Evolutionary conservation across 2,329 filamentous ascomycete species (phyloP).

Genomic region (Colletotrichum eremochloae): DNA sequence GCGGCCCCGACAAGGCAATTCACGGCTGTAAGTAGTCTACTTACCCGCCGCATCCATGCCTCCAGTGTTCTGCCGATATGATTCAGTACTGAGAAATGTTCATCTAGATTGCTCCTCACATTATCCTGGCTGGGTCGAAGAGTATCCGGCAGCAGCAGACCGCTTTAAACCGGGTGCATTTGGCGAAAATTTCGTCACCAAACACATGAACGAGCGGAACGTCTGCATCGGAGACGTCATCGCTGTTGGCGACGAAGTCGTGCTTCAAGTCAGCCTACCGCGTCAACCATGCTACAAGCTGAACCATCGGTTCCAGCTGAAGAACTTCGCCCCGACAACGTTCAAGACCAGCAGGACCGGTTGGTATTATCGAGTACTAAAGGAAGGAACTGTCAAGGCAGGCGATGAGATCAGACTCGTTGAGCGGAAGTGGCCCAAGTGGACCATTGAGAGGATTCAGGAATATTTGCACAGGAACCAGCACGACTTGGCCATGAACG

Average conservation of each 20-base stretch:
- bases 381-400: constrained; percentile 64
- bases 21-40: constrained; percentile 63
- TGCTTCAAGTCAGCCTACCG: constrained; percentile 72
- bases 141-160: constrained; percentile 64
- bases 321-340: constrained; percentile 71
- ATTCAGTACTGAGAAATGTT: neutral
- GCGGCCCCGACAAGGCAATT: constrained; percentile 73
- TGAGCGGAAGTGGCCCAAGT: constrained; percentile 67
- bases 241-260: constrained; percentile 62
- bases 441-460: constrained; percentile 74
- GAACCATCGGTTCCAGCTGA: constrained; percentile 75
- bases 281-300: constrained; percentile 77
- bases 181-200: constrained; percentile 73
- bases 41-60: neutral
- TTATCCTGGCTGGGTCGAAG: constrained; percentile 67
- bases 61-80: neutral
- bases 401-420: constrained; percentile 71
- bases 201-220: constrained; percentile 72
- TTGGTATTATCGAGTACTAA: constrained; percentile 75
- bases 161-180: constrained; percentile 71
- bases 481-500: constrained; percentile 64
- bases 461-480: constrained; percentile 71
- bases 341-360: constrained; percentile 71
- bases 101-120: constrained; percentile 69
- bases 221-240: constrained; percentile 75